Base-by-base conservation (phyloP, 805 yeast genomes). In the Wickerhamomyces queroliae region DNA sequence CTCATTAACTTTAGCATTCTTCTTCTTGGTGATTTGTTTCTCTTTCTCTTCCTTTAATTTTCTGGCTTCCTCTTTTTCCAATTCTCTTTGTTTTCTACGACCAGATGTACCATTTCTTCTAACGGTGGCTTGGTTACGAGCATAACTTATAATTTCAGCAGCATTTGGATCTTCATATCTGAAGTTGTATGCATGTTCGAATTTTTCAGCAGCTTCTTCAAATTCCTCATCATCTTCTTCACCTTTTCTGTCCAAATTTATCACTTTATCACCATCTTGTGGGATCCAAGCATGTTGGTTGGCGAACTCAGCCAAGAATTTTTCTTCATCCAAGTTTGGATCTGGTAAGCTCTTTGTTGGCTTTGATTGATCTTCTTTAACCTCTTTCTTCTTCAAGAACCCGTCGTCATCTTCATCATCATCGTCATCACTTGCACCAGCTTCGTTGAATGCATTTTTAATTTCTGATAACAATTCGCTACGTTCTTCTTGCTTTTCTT, bases 121-220 rank as follows among this genome's bases (percentile, higher is more conserved):
- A 56, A 89, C 71, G 0, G 98, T 88, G 19, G 93, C 95, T 62
- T 89, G 96, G 32, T 70, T 82, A 74, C 99, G 88, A 3, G 98
- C 97, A 66, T 91, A 93, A 15, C 95, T 83, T 16, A 90, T 83
- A 60, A 93, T 86, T 54, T 91, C 96, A 0, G 91, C 87, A 7
- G 96, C 75, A 48, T 80, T 78, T 13, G 95, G 89, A 53, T 90
- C 97, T 63, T 93, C 99, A 59, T 76, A 93, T 58, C 99, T 76
- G 71, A 91, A 91, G 56, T 93, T 93, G 64, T 90, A 91, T 0
- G 95, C 96, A 46, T 79, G 78, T 62, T 93, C 99, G 53, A 87
- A 89, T 53, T 78, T 69, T 52, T 93, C 99, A 6, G 84, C 96
- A 2, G 95, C 93, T 32, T 87, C 85, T 36, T 91, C 97, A 55